Conservation (phyloP, 2,329 filamentous ascomycete genomes). For the Colletotrichum spinosum region DNA sequence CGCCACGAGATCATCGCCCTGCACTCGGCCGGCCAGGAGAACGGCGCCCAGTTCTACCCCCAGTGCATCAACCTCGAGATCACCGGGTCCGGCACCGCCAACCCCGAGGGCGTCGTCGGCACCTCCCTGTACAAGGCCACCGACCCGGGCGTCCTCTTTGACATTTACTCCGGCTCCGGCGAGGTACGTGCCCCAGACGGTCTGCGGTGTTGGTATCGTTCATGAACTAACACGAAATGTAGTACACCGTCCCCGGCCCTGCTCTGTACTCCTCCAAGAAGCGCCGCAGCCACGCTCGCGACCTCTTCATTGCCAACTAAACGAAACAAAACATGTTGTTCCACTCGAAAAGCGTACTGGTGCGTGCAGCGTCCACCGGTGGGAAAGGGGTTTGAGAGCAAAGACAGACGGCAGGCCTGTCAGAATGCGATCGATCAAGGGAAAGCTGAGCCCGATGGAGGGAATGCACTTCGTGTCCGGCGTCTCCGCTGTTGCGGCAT, state of each 20-base stretch:
- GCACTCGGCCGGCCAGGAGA: constrained; percentile 56
- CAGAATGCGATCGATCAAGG: constrained; percentile 2
- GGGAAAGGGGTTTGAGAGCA: background rate
- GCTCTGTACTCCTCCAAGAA: constrained; percentile 34
- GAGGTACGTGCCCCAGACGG: too few relatives aligned
- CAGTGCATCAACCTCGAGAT: constrained; percentile 64
- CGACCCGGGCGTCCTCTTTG: constrained; percentile 51
- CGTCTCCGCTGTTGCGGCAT: constrained; percentile 2
- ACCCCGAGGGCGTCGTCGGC: constrained; percentile 45
- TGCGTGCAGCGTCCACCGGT: background rate
- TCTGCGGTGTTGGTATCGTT: too few relatives aligned
- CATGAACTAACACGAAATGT: background rate
- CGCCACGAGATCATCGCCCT: constrained; percentile 68
- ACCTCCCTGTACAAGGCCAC: constrained; percentile 50
- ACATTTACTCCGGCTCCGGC: constrained; percentile 38
- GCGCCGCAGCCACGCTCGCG: constrained; percentile 31
- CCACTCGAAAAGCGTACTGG: background rate
- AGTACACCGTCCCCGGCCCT: constrained; percentile 49
- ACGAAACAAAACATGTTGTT: background rate
- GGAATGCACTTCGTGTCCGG: constrained; percentile 7
- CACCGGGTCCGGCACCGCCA: constrained; percentile 50
- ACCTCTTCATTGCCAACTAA: constrained; percentile 22
- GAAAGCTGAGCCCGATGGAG: constrained; percentile 5
- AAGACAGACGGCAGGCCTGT: constrained; percentile 26
- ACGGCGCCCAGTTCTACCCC: constrained; percentile 62